Evolutionary conservation across 805 yeast species (phyloP).

Genomic region (Spathaspora boniae): DNA sequence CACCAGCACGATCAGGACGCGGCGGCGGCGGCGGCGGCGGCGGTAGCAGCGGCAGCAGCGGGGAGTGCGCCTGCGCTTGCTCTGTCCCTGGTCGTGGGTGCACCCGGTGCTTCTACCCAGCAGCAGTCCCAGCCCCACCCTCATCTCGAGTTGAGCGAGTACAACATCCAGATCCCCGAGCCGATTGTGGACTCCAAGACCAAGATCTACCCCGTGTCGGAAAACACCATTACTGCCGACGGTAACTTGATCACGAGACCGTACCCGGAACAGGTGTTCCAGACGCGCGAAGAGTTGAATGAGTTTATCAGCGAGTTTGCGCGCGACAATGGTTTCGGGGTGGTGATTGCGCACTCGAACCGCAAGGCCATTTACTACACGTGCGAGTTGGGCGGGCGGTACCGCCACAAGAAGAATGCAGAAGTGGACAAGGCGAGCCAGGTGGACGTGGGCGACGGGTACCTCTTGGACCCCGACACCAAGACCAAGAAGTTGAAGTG

Average conservation of each 20-base stretch:
- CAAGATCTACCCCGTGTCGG: constrained; percentile 40
- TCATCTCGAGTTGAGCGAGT: constrained; percentile 24
- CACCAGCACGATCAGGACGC: constrained; percentile 11
- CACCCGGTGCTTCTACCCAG: constrained; percentile 5
- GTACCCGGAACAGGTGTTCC: constrained; percentile 51
- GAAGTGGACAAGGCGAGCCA: constrained; percentile 18
- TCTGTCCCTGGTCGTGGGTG: constrained; percentile 11
- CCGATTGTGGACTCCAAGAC: constrained; percentile 39
- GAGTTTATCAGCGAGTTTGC: constrained; percentile 56
- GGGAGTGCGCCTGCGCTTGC: constrained; percentile 6
- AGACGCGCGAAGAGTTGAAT: constrained; percentile 46
- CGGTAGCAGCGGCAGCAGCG: constrained; percentile 14
- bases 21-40: constrained; percentile 11
- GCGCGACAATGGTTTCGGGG: constrained; percentile 55
- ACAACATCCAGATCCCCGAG: constrained; percentile 45
- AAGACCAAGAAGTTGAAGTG: constrained; percentile 53
- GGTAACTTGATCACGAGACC: constrained; percentile 53
- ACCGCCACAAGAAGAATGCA: constrained; percentile 46
- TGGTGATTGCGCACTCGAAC: constrained; percentile 57
- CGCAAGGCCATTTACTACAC: constrained; percentile 57
- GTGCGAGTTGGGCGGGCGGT: constrained; percentile 56
- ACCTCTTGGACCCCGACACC: constrained; percentile 37
- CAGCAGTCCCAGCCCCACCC: constrained; percentile 4
- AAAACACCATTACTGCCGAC: constrained; percentile 45
- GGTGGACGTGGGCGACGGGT: constrained; percentile 29